phyloP scores from a whole-genome alignment of 2,329 filamentous ascomycete genomes.

The Aureobasidium vineae region DNA sequence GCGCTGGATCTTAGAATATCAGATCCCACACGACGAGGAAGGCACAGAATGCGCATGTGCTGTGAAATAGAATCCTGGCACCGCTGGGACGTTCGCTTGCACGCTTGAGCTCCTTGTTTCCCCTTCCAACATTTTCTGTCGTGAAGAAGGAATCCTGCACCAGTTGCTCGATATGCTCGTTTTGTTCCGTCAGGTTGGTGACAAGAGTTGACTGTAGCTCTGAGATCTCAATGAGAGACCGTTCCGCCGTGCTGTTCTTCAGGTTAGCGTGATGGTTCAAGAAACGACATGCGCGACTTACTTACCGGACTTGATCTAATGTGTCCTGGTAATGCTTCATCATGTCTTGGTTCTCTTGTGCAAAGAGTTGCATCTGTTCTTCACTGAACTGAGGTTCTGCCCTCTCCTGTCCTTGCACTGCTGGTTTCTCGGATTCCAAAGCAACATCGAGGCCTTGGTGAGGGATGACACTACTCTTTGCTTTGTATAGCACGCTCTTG shows the following conservation, averaged over 20 bases:
- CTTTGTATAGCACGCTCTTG: slow-evolving; percentile 77
- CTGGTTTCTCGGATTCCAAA: slow-evolving; percentile 2
- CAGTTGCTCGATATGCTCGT: slow-evolving; percentile 84
- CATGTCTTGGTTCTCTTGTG: slow-evolving; percentile 89
- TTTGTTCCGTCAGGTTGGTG: slow-evolving; percentile 78
- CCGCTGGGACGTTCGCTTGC: slow-evolving; percentile 60
- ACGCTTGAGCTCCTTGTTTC: slow-evolving; percentile 87
- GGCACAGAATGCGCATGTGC: slow-evolving; percentile 47
- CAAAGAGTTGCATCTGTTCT: slow-evolving; percentile 91
- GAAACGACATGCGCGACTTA: slow-evolving; percentile 29
- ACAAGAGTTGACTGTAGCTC: slow-evolving; percentile 89
- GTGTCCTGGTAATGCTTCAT: slow-evolving; percentile 90
- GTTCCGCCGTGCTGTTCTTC: slow-evolving; percentile 70
- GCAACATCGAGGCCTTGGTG: slow-evolving; percentile 15
- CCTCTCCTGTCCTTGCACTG: slow-evolving; percentile 14
- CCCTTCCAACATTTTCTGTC: slow-evolving; percentile 79
- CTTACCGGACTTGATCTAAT: slow-evolving; percentile 90
- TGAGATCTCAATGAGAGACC: slow-evolving; percentile 86
- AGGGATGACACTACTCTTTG: slow-evolving; percentile 40
- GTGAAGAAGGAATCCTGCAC: slow-evolving; percentile 80
- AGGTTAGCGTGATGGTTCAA: slow-evolving; percentile 4
- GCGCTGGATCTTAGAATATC: slow-evolving; percentile 40
- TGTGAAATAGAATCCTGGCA: slow-evolving; percentile 51
- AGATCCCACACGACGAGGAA: slow-evolving; percentile 52
- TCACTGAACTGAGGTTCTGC: slow-evolving; percentile 38